These are phyloP conservation scores for Aspergillus sp. DNA, from an alignment of 2,329 filamentous ascomycete genomes.

Conservation along the genomic window DNA sequence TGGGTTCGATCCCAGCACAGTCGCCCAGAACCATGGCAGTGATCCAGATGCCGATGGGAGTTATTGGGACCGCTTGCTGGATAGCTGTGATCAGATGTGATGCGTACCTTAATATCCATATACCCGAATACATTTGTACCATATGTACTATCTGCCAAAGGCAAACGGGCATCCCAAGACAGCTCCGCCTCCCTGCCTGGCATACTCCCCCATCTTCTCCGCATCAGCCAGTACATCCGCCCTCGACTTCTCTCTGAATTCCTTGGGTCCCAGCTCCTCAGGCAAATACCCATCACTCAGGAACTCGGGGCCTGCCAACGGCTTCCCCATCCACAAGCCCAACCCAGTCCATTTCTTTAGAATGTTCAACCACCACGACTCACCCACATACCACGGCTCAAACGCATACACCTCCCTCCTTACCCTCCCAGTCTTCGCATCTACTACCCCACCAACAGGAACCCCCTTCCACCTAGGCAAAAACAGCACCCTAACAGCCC, in stretches of 20 bases:
- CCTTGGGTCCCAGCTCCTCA: conserved; percentile 6
- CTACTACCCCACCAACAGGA: neutral
- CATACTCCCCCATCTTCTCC: conserved; percentile 6
- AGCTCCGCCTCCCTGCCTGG: neutral
- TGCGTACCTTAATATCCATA: neutral
- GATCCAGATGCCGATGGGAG: neutral
- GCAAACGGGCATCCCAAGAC: conserved; percentile 6
- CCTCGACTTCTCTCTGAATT: conserved; percentile 4
- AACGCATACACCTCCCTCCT: neutral
- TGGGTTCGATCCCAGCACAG: neutral
- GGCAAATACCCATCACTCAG: conserved; percentile 10
- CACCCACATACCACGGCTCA: conserved; percentile 10
- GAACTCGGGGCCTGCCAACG: neutral
- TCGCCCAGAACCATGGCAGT: neutral
- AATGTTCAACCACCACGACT: neutral
- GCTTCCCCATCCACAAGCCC: no score
- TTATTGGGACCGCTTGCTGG: conserved; percentile 8
- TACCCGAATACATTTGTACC: neutral
- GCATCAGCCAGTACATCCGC: conserved; percentile 2
- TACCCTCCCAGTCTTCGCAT: neutral
- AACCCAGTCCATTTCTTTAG: neutral
- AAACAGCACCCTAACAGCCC: no score
- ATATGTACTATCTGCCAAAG: neutral
- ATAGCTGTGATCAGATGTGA: conserved; percentile 5
- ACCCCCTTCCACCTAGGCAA: no score